A percentile compares a stretch with the other conserved stretches of the same genome.
Conservation (phyloP, 768 basidiomycete genomes). For the Roridomyces roridus region DNA sequence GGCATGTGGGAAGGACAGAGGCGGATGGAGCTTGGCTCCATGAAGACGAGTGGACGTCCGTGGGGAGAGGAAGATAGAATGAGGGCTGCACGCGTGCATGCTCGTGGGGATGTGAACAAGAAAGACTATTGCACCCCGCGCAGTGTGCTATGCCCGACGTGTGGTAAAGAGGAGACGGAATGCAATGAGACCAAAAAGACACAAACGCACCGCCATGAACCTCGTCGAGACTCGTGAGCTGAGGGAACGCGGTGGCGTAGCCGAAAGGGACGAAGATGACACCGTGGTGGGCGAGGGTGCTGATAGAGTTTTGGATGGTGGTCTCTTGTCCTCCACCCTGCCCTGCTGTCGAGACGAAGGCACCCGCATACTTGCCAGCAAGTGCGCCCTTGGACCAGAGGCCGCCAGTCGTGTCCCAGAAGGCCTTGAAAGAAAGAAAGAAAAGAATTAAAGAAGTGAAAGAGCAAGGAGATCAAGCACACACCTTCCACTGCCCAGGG, state of each 20-base stretch:
- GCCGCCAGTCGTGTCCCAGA: constrained; percentile 79
- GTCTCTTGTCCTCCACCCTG: constrained; percentile 84
- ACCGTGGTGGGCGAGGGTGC: constrained; percentile 75
- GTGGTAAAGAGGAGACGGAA: background rate
- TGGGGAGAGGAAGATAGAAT: no score
- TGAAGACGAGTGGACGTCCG: background rate
- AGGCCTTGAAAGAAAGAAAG: constrained; percentile 44
- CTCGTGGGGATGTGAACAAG: no score
- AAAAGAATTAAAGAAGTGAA: background rate
- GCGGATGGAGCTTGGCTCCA: no score
- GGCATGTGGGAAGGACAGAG: no score
- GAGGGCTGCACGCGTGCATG: no score
- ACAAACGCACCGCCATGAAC: constrained; percentile 61
- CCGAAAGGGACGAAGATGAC: constrained; percentile 77
- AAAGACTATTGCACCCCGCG: no score
- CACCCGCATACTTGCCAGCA: constrained; percentile 75
- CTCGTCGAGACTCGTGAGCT: constrained; percentile 48
- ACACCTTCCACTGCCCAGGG: constrained; percentile 71
- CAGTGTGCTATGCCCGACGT: no score
- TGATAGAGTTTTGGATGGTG: constrained; percentile 57
- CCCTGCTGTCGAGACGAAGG: constrained; percentile 77
- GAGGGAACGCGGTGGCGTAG: constrained; percentile 54
- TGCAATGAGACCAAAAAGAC: background rate
- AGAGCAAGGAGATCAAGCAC: background rate
- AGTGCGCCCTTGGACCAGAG: constrained; percentile 68